Evolutionary conservation across 257 asterid genomes (phyloP).

Genomic region (Sherardia arvensis): DNA sequence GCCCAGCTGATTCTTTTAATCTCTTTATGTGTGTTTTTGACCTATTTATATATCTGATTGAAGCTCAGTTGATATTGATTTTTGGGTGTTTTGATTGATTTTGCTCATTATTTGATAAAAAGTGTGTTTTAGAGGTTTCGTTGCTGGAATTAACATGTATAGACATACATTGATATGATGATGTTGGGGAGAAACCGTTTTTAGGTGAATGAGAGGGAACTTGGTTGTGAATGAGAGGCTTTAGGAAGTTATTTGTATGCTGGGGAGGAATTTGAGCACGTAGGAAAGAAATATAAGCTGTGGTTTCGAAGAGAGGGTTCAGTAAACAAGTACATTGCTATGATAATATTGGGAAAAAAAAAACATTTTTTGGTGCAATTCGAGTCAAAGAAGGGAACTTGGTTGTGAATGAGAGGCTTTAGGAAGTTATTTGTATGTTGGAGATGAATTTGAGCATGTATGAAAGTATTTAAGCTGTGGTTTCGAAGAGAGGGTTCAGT

Average conservation of each 20-base stretch:
- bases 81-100: neutral
- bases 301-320: neutral
- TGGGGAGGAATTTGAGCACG: neutral
- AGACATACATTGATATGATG: neutral
- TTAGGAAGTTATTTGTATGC: neutral
- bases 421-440: neutral
- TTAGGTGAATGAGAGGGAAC: too few species aligned
- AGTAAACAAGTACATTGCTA: too few species aligned
- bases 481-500: neutral
- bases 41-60: neutral
- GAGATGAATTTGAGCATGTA: neutral
- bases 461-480: neutral
- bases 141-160: neutral
- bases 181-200: too few species aligned
- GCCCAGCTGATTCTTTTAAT: slow-evolving; percentile 6
- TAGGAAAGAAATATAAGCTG: neutral
- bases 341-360: too few species aligned
- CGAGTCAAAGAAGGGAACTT: neutral
- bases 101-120: neutral
- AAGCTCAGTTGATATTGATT: neutral
- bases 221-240: neutral
- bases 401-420: neutral
- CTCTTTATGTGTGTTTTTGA: neutral
- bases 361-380: neutral
- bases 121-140: neutral